phyloP scores from a whole-genome alignment of 2,329 filamentous ascomycete genomes.

The Penicillium sp. region DNA sequence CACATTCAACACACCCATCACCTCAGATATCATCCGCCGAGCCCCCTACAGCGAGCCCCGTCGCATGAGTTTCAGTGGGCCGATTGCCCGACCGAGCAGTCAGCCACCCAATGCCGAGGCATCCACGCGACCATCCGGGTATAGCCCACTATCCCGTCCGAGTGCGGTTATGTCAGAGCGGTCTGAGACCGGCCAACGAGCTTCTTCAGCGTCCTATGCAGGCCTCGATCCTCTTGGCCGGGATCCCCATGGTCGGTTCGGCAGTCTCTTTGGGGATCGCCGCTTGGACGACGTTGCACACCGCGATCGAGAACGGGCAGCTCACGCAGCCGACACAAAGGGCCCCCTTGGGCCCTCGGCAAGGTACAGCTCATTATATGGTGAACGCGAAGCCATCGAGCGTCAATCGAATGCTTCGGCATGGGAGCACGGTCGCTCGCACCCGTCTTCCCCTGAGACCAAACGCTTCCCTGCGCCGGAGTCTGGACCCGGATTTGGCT shows the following conservation, averaged over 20 bases:
- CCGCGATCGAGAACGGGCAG: slow-evolving; percentile 33
- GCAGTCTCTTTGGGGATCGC: slow-evolving; percentile 33
- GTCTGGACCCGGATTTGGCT: slow-evolving; percentile 32
- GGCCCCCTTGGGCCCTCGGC: slow-evolving; percentile 19
- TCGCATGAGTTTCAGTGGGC: slow-evolving; percentile 43
- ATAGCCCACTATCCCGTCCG: slow-evolving; percentile 33
- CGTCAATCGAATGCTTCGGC: slow-evolving; percentile 25
- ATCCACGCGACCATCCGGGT: slow-evolving; percentile 30
- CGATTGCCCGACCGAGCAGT: slow-evolving; percentile 41
- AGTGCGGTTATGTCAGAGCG: slow-evolving; percentile 23
- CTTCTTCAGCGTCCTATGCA: slow-evolving; percentile 26
- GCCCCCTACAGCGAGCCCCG: slow-evolving; percentile 32
- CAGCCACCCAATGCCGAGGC: slow-evolving; percentile 38
- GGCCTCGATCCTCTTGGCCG: slow-evolving; percentile 27
- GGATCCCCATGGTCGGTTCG: slow-evolving; percentile 26
- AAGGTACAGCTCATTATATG: slow-evolving; percentile 31
- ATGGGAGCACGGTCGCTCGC: slow-evolving; percentile 38
- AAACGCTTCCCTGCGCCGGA: slow-evolving; percentile 34
- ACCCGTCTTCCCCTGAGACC: slow-evolving; percentile 36
- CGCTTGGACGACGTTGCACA: slow-evolving; percentile 28
- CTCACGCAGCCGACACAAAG: slow-evolving; percentile 31
- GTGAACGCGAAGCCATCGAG: slow-evolving; percentile 31
- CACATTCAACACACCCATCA: slow-evolving; percentile 32
- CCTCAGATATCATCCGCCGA: slow-evolving; percentile 34
- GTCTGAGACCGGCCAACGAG: slow-evolving; percentile 24